Percentiles rank a stretch among this genome's conserved stretches.
These are phyloP conservation scores for Ricinus communis DNA, from an alignment of 345 rosid genomes.

Conservation along the genomic window DNA sequence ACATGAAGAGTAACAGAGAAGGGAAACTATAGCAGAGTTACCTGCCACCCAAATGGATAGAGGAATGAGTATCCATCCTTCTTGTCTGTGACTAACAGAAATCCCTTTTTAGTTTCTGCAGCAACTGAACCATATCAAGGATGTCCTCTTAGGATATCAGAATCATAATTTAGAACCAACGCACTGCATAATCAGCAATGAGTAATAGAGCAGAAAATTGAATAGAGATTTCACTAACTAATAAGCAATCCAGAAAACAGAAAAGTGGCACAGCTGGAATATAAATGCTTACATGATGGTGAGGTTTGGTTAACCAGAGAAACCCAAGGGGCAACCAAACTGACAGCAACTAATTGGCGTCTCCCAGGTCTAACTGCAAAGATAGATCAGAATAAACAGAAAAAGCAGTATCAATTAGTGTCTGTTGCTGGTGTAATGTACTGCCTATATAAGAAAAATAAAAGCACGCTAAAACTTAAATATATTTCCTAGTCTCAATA, in stretches of 20 bases:
- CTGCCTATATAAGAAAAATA: no score
- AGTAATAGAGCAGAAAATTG: constrained; percentile 14
- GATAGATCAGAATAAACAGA: neutral
- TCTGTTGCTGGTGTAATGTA: neutral
- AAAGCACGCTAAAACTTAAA: no score
- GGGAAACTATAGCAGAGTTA: constrained; percentile 13
- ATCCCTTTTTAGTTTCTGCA: constrained; percentile 89
- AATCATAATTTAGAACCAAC: constrained; percentile 25
- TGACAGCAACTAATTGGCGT: constrained; percentile 59
- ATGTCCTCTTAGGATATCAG: constrained; percentile 69
- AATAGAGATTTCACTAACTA: constrained; percentile 7
- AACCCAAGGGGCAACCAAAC: constrained; percentile 61
- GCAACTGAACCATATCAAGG: constrained; percentile 98
- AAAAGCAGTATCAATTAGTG: neutral
- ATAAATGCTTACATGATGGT: constrained; percentile 54
- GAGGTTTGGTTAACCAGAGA: constrained; percentile 51
- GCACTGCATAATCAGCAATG: constrained; percentile 15
- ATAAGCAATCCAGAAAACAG: neutral
- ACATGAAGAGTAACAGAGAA: neutral
- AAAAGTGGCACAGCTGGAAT: neutral
- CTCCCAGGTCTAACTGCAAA: constrained; percentile 58
- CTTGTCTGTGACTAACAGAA: constrained; percentile 60
- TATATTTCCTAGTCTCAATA: no score
- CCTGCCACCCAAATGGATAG: constrained; percentile 98
- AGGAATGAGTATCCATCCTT: constrained; percentile 81